Evolutionary conservation across 176 grass and related monocot species (phyloP).

Genomic region (Calamus simplicifolius): DNA sequence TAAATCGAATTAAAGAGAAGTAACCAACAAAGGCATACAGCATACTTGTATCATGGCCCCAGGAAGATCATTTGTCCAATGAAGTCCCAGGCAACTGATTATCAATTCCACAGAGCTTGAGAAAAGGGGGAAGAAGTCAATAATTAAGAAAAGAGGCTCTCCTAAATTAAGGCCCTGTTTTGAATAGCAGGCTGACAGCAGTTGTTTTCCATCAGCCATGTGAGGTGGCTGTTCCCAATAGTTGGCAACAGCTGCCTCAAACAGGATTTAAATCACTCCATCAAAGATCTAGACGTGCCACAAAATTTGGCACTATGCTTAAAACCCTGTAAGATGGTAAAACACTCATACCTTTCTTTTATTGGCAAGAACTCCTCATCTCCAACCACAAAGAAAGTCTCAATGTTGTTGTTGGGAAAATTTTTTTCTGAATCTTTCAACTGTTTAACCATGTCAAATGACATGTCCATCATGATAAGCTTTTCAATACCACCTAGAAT

Average conservation of each 20-base stretch:
- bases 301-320: neutral
- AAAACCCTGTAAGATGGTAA: neutral
- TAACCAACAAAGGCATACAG: neutral
- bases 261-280: too few relatives aligned
- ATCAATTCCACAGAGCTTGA: slow-evolving; percentile 85
- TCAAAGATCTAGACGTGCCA: neutral
- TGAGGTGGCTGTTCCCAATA: too few relatives aligned
- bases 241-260: too few relatives aligned
- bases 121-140: neutral
- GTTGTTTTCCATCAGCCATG: too few relatives aligned
- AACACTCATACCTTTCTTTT: slow-evolving; percentile 60
- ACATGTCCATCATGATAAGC: slow-evolving; percentile 97
- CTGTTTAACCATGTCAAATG: slow-evolving; percentile 64
- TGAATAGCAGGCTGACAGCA: too few relatives aligned
- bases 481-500: slow-evolving; percentile 77
- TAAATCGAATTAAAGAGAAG: neutral
- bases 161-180: too few relatives aligned
- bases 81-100: slow-evolving; percentile 89
- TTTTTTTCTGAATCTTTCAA: slow-evolving; percentile 48
- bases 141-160: neutral
- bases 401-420: slow-evolving; percentile 13
- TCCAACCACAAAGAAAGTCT: slow-evolving; percentile 55
- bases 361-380: slow-evolving; percentile 89
- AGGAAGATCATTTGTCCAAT: slow-evolving; percentile 98
- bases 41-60: slow-evolving; percentile 94